Conservation (phyloP, 805 yeast genomes). For the Metschnikowia bowlesiae region DNA sequence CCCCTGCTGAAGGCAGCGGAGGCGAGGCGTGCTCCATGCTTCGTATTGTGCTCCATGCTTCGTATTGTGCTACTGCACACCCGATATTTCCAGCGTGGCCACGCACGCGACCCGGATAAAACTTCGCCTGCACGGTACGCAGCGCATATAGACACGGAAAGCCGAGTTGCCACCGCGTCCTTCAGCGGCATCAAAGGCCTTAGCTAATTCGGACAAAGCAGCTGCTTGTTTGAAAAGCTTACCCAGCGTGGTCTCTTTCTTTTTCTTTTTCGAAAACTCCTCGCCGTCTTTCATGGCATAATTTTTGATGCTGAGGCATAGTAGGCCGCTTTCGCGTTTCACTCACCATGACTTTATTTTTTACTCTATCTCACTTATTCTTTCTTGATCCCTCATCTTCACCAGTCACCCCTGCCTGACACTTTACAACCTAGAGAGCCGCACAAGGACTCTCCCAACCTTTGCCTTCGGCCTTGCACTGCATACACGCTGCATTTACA, state of each 20-base stretch:
- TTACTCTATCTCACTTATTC: constrained; percentile 1
- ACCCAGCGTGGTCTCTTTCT: not conserved
- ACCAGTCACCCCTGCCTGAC: not conserved
- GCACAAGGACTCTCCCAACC: not conserved
- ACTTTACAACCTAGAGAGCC: not conserved
- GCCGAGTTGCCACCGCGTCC: not conserved
- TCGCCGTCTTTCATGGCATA: not conserved
- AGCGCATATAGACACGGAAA: not conserved
- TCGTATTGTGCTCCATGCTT: too few species aligned
- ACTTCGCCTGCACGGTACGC: not conserved
- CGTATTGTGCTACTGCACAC: not conserved
- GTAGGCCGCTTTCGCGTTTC: constrained; percentile 2
- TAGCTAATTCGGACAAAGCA: not conserved
- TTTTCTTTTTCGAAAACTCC: not conserved
- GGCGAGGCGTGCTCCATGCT: too few species aligned
- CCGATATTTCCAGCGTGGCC: not conserved
- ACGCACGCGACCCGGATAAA: not conserved
- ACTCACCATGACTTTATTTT: not conserved
- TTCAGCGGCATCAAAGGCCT: not conserved
- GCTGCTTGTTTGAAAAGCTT: not conserved
- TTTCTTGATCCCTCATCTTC: not conserved
- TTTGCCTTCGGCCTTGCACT: not conserved
- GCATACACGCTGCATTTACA: not conserved
- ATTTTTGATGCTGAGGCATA: not conserved
- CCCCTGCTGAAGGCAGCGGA: not conserved